phyloP scores from a whole-genome alignment of 1,139 yeast genomes.

The Candida freyschussii region DNA sequence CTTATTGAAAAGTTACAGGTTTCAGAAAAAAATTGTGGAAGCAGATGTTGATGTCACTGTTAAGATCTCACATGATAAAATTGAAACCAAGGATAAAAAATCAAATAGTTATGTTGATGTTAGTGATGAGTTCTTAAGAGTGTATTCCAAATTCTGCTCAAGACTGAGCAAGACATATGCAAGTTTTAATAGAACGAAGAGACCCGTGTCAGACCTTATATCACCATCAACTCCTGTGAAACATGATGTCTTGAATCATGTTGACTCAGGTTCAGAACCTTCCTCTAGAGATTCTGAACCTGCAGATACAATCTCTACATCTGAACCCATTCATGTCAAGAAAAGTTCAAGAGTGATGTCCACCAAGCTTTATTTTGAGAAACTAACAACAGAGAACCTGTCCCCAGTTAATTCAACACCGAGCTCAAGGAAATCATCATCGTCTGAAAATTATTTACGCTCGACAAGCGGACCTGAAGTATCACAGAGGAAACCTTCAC shows the following conservation, averaged over 20 bases:
- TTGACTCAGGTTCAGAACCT: no score
- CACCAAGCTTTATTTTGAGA: slow-evolving; percentile 6
- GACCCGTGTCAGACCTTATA: no score
- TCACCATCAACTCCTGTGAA: no score
- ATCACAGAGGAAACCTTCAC: slow-evolving; percentile 13
- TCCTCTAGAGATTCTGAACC: no score
- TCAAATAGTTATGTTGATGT: slow-evolving; percentile 8
- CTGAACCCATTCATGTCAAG: no score
- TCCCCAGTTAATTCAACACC: not conserved
- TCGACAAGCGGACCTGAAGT: slow-evolving; percentile 1
- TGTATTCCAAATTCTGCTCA: slow-evolving; percentile 9
- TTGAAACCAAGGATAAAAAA: no score
- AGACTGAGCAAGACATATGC: slow-evolving; percentile 1
- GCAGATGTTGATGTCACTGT: slow-evolving; percentile 1
- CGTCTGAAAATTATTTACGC: slow-evolving; percentile 1
- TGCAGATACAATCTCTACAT: no score
- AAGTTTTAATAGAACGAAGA: no score
- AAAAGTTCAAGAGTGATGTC: not conserved
- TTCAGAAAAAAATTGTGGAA: slow-evolving; percentile 11
- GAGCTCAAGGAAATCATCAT: not conserved
- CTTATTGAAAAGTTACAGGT: slow-evolving; percentile 15
- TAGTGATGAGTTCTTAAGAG: slow-evolving; percentile 9
- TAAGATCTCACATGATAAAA: no score
- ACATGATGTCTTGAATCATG: no score
- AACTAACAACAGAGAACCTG: no score